Evolutionary conservation across 73 alveolate species (phyloP).

Genomic region (Symbiodinium pilosum): DNA sequence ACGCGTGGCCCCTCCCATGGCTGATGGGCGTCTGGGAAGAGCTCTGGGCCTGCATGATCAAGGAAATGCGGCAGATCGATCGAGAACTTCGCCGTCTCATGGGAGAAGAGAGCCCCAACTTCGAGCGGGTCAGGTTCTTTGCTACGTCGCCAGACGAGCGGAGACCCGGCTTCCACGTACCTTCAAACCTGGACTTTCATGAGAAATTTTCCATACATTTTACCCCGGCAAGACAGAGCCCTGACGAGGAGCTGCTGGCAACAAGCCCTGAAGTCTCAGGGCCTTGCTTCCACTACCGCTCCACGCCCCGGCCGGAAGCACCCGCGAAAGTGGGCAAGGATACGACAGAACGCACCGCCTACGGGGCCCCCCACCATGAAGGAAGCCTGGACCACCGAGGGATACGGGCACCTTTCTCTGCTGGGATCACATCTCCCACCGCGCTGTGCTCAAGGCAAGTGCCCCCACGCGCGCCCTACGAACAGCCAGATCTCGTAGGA

Average conservation of each 20-base stretch:
- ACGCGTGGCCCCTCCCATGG: slow-evolving; percentile 5
- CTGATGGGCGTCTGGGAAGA: slow-evolving; percentile 40
- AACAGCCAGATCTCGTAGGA: not conserved
- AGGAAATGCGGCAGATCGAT: not conserved
- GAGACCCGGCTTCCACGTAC: not conserved
- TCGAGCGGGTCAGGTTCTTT: slow-evolving; percentile 38
- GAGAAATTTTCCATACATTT: no score
- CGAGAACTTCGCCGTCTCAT: not conserved
- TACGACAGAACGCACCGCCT: not conserved
- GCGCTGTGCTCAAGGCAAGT: not conserved
- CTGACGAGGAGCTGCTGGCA: slow-evolving; percentile 33
- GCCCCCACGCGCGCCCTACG: slow-evolving; percentile 17
- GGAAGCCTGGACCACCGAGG: no score
- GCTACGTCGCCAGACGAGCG: not conserved
- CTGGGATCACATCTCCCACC: slow-evolving; percentile 22
- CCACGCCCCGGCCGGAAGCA: not conserved
- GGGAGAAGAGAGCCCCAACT: slow-evolving; percentile 21
- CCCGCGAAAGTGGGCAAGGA: not conserved
- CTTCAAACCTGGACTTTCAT: not conserved
- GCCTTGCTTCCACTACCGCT: not conserved
- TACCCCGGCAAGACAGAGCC: slow-evolving; percentile 16
- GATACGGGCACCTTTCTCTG: no score
- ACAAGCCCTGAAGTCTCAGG: not conserved
- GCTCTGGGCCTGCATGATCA: not conserved
- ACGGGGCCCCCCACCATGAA: slow-evolving; percentile 10